Evolutionary conservation across 208 protist genomes (phyloP).

Genomic region (Phytomonas francai): DNA sequence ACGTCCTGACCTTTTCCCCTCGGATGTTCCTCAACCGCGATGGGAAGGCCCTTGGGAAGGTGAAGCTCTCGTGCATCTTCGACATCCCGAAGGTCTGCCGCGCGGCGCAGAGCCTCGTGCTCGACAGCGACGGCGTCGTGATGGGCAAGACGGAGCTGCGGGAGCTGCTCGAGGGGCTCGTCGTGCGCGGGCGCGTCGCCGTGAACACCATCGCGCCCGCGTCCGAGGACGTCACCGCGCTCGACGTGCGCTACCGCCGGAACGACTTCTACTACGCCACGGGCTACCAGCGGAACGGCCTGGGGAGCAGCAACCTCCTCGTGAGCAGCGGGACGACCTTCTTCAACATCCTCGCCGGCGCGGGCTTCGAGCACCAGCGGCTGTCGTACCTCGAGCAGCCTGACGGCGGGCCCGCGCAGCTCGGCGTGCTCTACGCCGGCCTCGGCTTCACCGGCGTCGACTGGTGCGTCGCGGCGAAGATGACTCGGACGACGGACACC

Average conservation of each 20-base stretch:
- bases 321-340: conserved; percentile 78
- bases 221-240: conserved; percentile 65
- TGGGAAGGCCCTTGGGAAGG: conserved; percentile 57
- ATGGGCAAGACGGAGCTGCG: conserved; percentile 31
- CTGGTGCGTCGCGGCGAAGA: conserved; percentile 74
- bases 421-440: conserved; percentile 76
- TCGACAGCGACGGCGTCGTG: conserved; percentile 56
- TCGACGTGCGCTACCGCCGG: conserved; percentile 53
- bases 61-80: conserved; percentile 62
- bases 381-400: conserved; percentile 72
- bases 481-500: conserved; percentile 57
- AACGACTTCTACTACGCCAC: conserved; percentile 67
- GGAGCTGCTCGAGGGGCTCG: conserved; percentile 67
- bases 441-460: conserved; percentile 69
- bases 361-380: conserved; percentile 74
- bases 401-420: conserved; percentile 40
- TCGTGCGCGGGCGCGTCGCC: conserved; percentile 29
- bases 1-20: conserved; percentile 50
- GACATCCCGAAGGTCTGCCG: conserved; percentile 54
- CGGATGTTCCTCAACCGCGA: conserved; percentile 54
- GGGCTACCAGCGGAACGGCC: conserved; percentile 71
- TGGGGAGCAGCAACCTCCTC: conserved; percentile 80
- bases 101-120: conserved; percentile 50
- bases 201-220: conserved; percentile 81
- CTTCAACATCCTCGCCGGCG: conserved; percentile 73